phyloP scores from a whole-genome alignment of 2,329 filamentous ascomycete species.

The Diaporthe sp. region DNA sequence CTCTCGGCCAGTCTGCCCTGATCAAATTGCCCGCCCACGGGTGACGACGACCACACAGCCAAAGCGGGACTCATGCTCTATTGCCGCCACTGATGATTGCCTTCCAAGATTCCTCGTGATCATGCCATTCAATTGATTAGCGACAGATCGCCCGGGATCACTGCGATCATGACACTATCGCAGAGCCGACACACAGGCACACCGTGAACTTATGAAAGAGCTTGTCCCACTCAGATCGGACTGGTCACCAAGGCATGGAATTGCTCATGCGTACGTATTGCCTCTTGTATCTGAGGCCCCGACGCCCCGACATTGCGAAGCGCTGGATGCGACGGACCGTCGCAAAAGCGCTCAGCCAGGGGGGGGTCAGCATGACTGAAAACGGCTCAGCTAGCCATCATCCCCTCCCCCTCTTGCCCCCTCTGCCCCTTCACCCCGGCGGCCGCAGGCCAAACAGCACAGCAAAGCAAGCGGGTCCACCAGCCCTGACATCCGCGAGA shows the following conservation, averaged over 20 bases:
- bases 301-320: constrained; percentile 24
- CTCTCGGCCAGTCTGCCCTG: constrained; percentile 20
- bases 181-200: background rate
- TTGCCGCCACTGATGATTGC: constrained; percentile 7
- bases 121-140: background rate
- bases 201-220: background rate
- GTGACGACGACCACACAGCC: constrained; percentile 31
- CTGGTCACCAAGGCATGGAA: background rate
- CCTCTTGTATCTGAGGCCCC: background rate
- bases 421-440: constrained; percentile 21
- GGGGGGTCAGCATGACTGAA: constrained; percentile 37
- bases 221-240: background rate
- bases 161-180: background rate
- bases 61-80: background rate
- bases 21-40: constrained; percentile 26
- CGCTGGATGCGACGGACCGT: constrained; percentile 40
- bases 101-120: background rate
- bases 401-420: background rate
- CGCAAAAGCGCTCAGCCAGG: constrained; percentile 28
- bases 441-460: constrained; percentile 36
- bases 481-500: constrained; percentile 37
- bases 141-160: background rate
- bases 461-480: constrained; percentile 38
- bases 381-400: constrained; percentile 29
- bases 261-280: background rate